Percentiles rank a stretch among this genome's conserved stretches.
Conservation (phyloP, 2,329 filamentous ascomycete species). For the Aspergillus pseudoterreus region DNA sequence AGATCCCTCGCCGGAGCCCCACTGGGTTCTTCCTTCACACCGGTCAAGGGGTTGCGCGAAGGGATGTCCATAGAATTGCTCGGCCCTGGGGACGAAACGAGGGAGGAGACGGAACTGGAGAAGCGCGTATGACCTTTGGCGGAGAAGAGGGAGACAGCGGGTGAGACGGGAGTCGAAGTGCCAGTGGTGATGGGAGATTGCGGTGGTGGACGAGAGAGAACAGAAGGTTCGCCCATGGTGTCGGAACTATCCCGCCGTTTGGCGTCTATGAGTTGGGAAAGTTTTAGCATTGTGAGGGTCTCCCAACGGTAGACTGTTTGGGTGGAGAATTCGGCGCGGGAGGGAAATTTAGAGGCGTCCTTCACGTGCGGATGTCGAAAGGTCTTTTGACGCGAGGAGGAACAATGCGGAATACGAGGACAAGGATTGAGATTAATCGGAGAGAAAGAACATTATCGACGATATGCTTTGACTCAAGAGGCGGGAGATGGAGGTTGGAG, state of each 20-base stretch:
- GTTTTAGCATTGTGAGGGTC: slow-evolving; percentile 29
- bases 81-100: slow-evolving; percentile 57
- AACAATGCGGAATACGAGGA: slow-evolving; percentile 10
- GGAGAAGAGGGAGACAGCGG: slow-evolving; percentile 39
- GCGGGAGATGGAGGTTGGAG: no score
- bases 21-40: slow-evolving; percentile 78
- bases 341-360: slow-evolving; percentile 14
- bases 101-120: slow-evolving; percentile 72
- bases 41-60: slow-evolving; percentile 67
- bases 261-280: slow-evolving; percentile 33
- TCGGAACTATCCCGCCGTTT: slow-evolving; percentile 28
- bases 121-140: slow-evolving; percentile 36
- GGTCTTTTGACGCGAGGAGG: slow-evolving; percentile 6
- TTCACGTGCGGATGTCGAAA: slow-evolving; percentile 14
- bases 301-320: not conserved
- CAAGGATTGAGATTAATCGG: slow-evolving; percentile 2
- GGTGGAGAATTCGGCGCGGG: slow-evolving; percentile 1
- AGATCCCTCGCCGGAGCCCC: slow-evolving; percentile 58
- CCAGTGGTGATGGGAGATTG: slow-evolving; percentile 31
- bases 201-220: slow-evolving; percentile 18
- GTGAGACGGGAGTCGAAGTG: slow-evolving; percentile 38
- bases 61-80: slow-evolving; percentile 47
- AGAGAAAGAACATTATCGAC: slow-evolving; percentile 12
- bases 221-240: slow-evolving; percentile 17
- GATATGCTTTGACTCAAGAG: not conserved